Evolutionary conservation across 164 flowering plant species (phyloP), one percentile per base, ranked within the genome.

Genomic region (Magnolia kwangsiensis): DNA sequence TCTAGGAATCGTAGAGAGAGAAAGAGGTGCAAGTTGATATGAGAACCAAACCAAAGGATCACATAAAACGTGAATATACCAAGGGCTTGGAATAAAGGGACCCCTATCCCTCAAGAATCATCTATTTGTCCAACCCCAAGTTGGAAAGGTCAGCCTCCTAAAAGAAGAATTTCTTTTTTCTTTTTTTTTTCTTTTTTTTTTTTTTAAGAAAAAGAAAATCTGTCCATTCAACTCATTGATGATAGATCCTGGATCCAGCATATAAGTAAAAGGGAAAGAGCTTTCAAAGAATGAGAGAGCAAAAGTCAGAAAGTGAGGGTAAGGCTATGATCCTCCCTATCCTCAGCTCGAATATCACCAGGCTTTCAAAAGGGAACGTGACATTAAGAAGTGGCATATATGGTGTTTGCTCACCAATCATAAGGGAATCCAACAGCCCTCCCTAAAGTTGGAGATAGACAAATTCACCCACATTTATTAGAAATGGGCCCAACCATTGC

Each of bases 101-200:
- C 16, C 71, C 71, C 71, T 68, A 68, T 68, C 71, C 10, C 71
- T 68, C 71, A 29, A 68, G 71, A 68, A 68, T 68, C 71, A 7
- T 24, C 31, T 68, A 31, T 31, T 55, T 11, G 13, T 10, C 61
- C 61, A 37, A 4, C 29, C 29, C 68, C 65, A 65, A 65, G 68
- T 65, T 31, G 71, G 31, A 68, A 31, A 68, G 71, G 20, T 29
- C 71, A 31, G 71, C 71, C 71, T 8, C 1, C 68, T 8, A 63
- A 3, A 61, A 13, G 64, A 61, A 37, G 45, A 37, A 37, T 37
- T 37, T 37, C 5, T 37, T 37, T 37, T 37, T 37, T 37, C 5
- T 37, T 37, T 3, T 37, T 3, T 31, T 31, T 1, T 31, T 31
- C n/a, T n/a, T n/a, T n/a, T n/a, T 31, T 31, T 37, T 37, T 37